Conservation (phyloP, 2,329 filamentous ascomycete genomes). For the Verticillium albo-atrum region DNA sequence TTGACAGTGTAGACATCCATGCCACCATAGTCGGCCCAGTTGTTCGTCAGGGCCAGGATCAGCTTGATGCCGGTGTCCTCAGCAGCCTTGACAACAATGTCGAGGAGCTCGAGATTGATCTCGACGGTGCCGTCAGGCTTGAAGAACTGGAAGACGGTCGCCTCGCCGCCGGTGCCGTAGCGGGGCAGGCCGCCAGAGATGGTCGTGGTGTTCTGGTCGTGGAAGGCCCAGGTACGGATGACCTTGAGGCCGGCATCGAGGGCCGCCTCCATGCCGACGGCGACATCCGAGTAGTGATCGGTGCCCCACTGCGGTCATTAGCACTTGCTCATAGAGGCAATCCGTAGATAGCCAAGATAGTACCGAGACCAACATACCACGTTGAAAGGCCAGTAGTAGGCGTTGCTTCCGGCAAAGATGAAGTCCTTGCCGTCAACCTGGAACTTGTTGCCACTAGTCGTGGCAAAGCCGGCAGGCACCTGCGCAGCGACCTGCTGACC, state of each 20-base stretch:
- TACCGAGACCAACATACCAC: conserved; percentile 36
- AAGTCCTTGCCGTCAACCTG: conserved; percentile 50
- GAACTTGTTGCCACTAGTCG: conserved; percentile 35
- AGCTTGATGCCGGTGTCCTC: conserved; percentile 44
- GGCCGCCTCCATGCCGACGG: conserved; percentile 38
- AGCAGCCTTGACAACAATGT: conserved; percentile 44
- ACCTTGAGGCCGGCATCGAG: conserved; percentile 45
- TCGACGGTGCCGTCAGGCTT: conserved; percentile 36
- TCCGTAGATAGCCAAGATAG: no score
- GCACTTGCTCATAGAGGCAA: not conserved
- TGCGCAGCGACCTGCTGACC: not conserved
- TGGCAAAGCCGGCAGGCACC: not conserved
- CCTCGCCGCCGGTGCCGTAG: conserved; percentile 42
- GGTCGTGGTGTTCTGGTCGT: conserved; percentile 49
- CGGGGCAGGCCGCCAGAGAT: conserved; percentile 39
- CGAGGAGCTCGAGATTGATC: conserved; percentile 38
- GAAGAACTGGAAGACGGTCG: conserved; percentile 42
- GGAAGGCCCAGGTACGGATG: conserved; percentile 54
- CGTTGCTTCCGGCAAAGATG: conserved; percentile 53
- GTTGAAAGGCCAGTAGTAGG: conserved; percentile 52
- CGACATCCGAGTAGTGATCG: conserved; percentile 33
- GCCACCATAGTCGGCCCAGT: conserved; percentile 51
- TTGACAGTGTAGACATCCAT: conserved; percentile 51
- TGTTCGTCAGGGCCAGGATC: conserved; percentile 46
- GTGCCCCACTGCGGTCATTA: conserved; percentile 25